A percentile compares a stretch with the other conserved stretches of the same genome.
Evolutionary conservation across 2,329 filamentous ascomycete genomes (phyloP).

Genomic region (Lasiodiplodia theobromae): DNA sequence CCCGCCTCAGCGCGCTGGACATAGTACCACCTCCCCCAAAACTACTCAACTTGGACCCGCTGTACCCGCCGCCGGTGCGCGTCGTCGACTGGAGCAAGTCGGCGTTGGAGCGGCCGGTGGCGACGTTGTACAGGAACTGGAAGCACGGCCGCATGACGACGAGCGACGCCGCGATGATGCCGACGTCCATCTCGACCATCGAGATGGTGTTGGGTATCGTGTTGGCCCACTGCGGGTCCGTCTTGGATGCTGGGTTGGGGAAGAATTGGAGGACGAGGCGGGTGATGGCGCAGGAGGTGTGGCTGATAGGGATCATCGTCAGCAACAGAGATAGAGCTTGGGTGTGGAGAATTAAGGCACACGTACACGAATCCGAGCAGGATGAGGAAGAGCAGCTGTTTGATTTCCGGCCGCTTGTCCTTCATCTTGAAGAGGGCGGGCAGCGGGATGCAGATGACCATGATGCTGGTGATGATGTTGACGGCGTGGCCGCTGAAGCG

Average conservation of each 20-base stretch:
- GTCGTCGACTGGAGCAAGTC: not conserved
- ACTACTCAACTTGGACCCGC: not conserved
- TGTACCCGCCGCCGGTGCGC: constrained; percentile 14
- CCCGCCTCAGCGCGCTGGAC: not conserved
- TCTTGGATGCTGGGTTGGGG: constrained; percentile 3
- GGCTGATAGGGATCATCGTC: not conserved
- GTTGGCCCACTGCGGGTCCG: constrained; percentile 18
- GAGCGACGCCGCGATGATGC: constrained; percentile 16
- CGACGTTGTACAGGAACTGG: constrained; percentile 19
- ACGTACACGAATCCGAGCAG: constrained; percentile 15
- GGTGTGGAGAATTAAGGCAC: no score
- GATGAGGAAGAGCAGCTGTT: constrained; percentile 20
- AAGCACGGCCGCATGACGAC: constrained; percentile 22
- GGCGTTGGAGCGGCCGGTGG: constrained; percentile 13
- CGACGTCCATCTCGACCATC: constrained; percentile 18
- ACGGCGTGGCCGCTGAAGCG: constrained; percentile 17
- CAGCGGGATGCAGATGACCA: constrained; percentile 20
- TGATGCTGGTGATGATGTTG: constrained; percentile 22
- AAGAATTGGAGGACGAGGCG: constrained; percentile 18
- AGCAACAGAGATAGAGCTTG: no score
- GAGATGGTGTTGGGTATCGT: constrained; percentile 7
- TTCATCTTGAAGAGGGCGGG: constrained; percentile 18
- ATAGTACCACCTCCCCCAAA: not conserved
- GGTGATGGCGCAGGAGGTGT: constrained; percentile 17
- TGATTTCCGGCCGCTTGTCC: constrained; percentile 18